Evolutionary conservation across 345 rosid genomes (phyloP).

Genomic region (Linum tenue): DNA sequence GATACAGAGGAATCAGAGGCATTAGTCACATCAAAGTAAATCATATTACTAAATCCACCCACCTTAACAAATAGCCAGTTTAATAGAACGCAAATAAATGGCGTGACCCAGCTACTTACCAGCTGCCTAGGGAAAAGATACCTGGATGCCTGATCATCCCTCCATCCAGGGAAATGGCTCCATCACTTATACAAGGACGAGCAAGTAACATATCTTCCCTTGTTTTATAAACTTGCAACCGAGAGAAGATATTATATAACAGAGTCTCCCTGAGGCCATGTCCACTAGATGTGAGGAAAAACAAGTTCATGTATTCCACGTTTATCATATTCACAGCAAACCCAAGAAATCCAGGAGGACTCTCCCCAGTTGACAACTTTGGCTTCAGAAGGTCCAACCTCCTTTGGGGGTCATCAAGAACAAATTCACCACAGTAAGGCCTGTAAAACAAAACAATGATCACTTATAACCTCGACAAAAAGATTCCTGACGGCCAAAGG

Average conservation of each 20-base stretch:
- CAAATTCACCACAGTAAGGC: constrained; percentile 64
- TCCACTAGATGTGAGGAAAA: constrained; percentile 49
- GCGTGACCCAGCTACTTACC: constrained; percentile 32
- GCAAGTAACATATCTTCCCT: constrained; percentile 68
- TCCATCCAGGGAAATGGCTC: constrained; percentile 91
- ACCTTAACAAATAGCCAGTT: neutral
- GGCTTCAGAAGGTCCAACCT: constrained; percentile 81
- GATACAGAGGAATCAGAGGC: too few relatives aligned
- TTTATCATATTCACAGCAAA: constrained; percentile 87
- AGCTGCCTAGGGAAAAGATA: constrained; percentile 48
- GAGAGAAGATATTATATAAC: constrained; percentile 64
- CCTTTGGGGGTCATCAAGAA: constrained; percentile 73
- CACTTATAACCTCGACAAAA: constrained; percentile 8
- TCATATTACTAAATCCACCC: constrained; percentile 1
- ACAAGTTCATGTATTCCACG: constrained; percentile 44
- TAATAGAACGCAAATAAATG: neutral
- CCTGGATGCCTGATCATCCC: constrained; percentile 71
- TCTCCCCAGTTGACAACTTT: constrained; percentile 59
- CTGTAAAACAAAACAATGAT: constrained; percentile 28
- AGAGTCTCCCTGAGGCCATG: constrained; percentile 89
- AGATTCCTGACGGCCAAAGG: constrained; percentile 7
- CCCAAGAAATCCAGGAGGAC: constrained; percentile 79
- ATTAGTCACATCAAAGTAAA: neutral
- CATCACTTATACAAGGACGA: constrained; percentile 68
- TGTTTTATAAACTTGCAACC: constrained; percentile 72